Conservation (phyloP, 768 basidiomycete genomes). For the Mycena rosella region DNA sequence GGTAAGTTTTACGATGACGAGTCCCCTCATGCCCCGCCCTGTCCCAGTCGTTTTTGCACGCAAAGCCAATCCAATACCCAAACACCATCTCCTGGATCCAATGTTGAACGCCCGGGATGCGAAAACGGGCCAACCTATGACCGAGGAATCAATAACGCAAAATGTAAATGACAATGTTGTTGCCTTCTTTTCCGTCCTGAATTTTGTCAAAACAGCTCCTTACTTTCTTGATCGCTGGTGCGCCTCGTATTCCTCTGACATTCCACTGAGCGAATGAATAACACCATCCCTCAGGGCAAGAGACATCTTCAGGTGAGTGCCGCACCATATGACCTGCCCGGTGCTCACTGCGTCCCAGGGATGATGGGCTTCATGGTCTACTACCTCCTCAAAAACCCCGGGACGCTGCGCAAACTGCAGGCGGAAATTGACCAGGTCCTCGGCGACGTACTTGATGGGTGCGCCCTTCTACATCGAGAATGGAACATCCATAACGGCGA, state of each 20-base stretch:
- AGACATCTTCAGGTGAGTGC: slow-evolving; percentile 42
- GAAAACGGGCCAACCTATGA: slow-evolving; percentile 56
- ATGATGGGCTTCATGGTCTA: slow-evolving; percentile 57
- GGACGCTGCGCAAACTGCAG: slow-evolving; percentile 57
- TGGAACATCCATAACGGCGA: slow-evolving; percentile 50
- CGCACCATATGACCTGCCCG: not conserved
- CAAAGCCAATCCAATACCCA: slow-evolving; percentile 50
- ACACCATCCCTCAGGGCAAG: slow-evolving; percentile 38
- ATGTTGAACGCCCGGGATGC: slow-evolving; percentile 61
- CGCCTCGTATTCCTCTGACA: not conserved
- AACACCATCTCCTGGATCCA: slow-evolving; percentile 58
- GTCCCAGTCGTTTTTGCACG: slow-evolving; percentile 55
- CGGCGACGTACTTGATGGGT: slow-evolving; percentile 57
- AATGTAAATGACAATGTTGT: slow-evolving; percentile 47
- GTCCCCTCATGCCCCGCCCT: too few relatives aligned
- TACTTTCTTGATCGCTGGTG: slow-evolving; percentile 64
- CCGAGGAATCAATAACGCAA: slow-evolving; percentile 55
- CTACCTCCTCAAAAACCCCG: slow-evolving; percentile 58
- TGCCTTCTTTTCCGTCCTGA: not conserved
- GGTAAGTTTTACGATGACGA: not conserved
- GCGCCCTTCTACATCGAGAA: slow-evolving; percentile 2
- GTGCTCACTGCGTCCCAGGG: too few relatives aligned
- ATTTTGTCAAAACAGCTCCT: slow-evolving; percentile 46
- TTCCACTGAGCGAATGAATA: too few relatives aligned
- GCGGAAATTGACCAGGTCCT: slow-evolving; percentile 61